phyloP scores from a whole-genome alignment of 2,329 filamentous ascomycete genomes.

The Fusarium beomiforme region DNA sequence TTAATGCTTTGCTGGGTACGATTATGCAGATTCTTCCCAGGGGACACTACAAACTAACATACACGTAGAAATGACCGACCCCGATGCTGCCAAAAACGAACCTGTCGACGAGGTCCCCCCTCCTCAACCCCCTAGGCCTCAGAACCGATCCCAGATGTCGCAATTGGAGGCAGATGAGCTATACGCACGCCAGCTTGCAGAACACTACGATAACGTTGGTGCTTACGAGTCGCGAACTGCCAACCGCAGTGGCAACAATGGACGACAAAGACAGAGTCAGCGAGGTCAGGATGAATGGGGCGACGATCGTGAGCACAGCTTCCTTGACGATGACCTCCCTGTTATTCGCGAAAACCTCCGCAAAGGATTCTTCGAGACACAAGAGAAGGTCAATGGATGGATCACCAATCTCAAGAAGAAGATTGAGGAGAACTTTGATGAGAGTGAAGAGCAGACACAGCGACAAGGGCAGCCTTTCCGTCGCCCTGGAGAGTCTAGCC shows the following conservation, averaged over 20 bases:
- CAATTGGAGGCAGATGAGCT: slow-evolving; percentile 92
- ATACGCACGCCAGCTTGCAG: slow-evolving; percentile 90
- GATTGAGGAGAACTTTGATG: slow-evolving; percentile 87
- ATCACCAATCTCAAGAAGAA: slow-evolving; percentile 92
- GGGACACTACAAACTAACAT: slow-evolving; percentile 17
- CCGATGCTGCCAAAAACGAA: slow-evolving; percentile 69
- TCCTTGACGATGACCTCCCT: slow-evolving; percentile 95
- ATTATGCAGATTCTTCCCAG: neutral
- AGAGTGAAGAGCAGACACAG: slow-evolving; percentile 63
- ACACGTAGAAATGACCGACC: slow-evolving; percentile 77
- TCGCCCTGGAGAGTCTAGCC: slow-evolving; percentile 68
- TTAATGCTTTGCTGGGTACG: slow-evolving; percentile 89
- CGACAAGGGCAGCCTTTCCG: slow-evolving; percentile 49
- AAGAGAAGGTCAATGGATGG: slow-evolving; percentile 92
- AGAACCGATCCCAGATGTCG: slow-evolving; percentile 69
- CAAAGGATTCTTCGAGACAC: slow-evolving; percentile 95
- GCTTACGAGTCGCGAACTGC: slow-evolving; percentile 67
- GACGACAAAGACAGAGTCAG: slow-evolving; percentile 54
- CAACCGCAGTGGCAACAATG: slow-evolving; percentile 49
- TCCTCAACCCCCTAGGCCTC: slow-evolving; percentile 83
- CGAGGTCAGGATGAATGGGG: slow-evolving; percentile 44
- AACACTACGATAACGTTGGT: slow-evolving; percentile 80
- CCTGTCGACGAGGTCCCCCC: slow-evolving; percentile 68
- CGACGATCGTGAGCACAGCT: slow-evolving; percentile 83
- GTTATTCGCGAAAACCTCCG: slow-evolving; percentile 92